A percentile compares a stretch with the other conserved stretches of the same genome.
phyloP scores from a whole-genome alignment of 2,329 filamentous ascomycete genomes.

The Biscogniauxia mediterranea region DNA sequence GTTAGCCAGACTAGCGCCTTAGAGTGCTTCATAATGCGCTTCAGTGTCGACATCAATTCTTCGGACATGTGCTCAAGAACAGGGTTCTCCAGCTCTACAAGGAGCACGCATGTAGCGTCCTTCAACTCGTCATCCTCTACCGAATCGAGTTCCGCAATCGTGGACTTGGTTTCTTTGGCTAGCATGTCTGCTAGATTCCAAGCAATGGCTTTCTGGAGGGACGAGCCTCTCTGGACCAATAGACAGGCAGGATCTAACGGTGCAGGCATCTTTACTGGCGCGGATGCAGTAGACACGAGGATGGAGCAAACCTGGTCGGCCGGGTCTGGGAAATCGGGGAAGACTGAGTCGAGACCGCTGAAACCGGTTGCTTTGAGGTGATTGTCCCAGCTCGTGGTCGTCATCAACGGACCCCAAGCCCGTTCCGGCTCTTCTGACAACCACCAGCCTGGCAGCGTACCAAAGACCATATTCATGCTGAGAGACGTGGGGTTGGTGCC shows the following conservation, averaged over 20 bases:
- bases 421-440: conserved; percentile 30
- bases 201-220: conserved; percentile 3
- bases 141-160: conserved; percentile 10
- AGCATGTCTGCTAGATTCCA: neutral
- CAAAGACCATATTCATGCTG: conserved; percentile 26
- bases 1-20: conserved; percentile 22
- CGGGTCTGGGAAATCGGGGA: conserved; percentile 18
- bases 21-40: conserved; percentile 21
- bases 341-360: conserved; percentile 22
- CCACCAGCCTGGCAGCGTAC: conserved; percentile 39
- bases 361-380: conserved; percentile 16
- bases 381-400: conserved; percentile 20
- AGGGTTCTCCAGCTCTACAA: conserved; percentile 22
- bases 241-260: conserved; percentile 9
- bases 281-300: conserved; percentile 23
- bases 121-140: conserved; percentile 12
- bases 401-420: conserved; percentile 25
- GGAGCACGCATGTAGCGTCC: conserved; percentile 19
- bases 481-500: conserved; percentile 12
- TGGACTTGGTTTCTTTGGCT: conserved; percentile 7
- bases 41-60: conserved; percentile 16
- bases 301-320: conserved; percentile 18
- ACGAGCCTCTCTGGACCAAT: conserved; percentile 8
- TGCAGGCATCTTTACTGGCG: neutral
- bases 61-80: conserved; percentile 19